Evolutionary conservation across 1,284 basidiomycete species (phyloP), one percentile per base, ranked within the genome.

Genomic region (Cystobasidium pallidum): DNA sequence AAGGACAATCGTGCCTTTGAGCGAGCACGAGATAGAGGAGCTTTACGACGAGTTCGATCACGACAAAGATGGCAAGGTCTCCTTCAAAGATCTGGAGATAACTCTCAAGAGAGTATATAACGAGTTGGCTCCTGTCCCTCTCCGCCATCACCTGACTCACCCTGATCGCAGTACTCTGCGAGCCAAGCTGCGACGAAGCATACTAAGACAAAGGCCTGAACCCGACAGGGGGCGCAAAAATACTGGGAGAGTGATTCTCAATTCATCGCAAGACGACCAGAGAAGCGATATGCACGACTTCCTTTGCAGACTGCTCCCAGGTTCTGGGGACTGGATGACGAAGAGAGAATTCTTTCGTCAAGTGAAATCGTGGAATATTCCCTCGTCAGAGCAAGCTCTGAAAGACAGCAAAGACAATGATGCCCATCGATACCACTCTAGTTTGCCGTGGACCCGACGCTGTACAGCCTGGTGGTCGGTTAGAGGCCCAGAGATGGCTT

Each of bases 251-350:
- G 19, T 34, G 19, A 57, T 24, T n/a, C n/a, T n/a, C 8, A 17
- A n/a, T 28, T 51, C 17, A 1, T 13, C 28, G 3, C 47, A 19
- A 10, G 11, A 47, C 43, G n/a, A 34, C 6, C 39, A 67, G 21
- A 6, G 28, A 1, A 58, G 54, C 24, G 66, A 67, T 39, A 34
- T 67, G 66, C 66, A 67, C 26, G 55, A 67, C 66, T 67, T 67
- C n/a, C 54, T 67, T 3, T 47, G 66, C 55, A 67, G 39, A 28
- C 54, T 67, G 7, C 28, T 59, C 10, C 54, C 66, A 19, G 66
- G 41, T 13, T 54, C 34, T 21, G 52, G 26, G 11, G 66, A 67
- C 17, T 58, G 24, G 21, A 59, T 67, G 39, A 67, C 52, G 21
- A 57, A 58, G 24, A 41, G 30, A 13, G 52, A 67, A n/a, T 67